Evolutionary conservation across 495 filamentous ascomycete genomes (phyloP), one percentile per base, ranked within the genome.

Genomic region (Aspergillus egyptiacus): DNA sequence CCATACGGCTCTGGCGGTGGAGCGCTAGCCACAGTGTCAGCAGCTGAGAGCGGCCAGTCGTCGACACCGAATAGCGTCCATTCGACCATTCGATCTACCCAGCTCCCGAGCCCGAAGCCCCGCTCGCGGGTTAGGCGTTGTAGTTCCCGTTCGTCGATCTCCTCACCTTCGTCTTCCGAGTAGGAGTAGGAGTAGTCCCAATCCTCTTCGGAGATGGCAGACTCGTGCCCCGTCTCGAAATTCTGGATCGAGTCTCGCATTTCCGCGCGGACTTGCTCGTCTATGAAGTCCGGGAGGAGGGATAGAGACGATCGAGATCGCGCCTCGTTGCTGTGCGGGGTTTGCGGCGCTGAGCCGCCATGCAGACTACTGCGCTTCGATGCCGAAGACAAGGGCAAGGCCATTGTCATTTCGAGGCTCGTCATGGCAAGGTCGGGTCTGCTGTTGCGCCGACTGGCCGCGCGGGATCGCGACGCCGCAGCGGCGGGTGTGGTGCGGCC

Each of bases 21-120:
- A 13, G 33, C 8, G 17, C 40, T 24, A 5, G 13, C 24, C 18
- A 49, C 15, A 20, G 40, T 18, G 6, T 33, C 46, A 25, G 57
- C 22, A 18, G 46, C 34, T 46, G 62, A 27, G 6, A 53, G 47
- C 27, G 68, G 64, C 59, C 62, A 69, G 55, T 86, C 84, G 30
- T 85, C 78, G 8, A 89, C 82, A 6, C 82, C 79, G 63, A 93
- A 91, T 14, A 93, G 64, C 13, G 81, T 85, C 77, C 87, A 89
- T 6, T 82, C 83, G 30, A 90, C 76, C 48, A 90, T 56, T 37
- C 77, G 74, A 54, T 87, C 87, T 53, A 96, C 74, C 81, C 84
- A 89, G 8, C 78, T 75, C 0, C 84, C 84, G n/a, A 90, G 65
- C 4, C 85, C 83, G 44, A 81, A 82, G 34, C 77, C 79, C n/a